These are phyloP conservation scores for Zelonia costaricensis DNA, from an alignment of 208 protist genomes.

Conservation along the genomic window DNA sequence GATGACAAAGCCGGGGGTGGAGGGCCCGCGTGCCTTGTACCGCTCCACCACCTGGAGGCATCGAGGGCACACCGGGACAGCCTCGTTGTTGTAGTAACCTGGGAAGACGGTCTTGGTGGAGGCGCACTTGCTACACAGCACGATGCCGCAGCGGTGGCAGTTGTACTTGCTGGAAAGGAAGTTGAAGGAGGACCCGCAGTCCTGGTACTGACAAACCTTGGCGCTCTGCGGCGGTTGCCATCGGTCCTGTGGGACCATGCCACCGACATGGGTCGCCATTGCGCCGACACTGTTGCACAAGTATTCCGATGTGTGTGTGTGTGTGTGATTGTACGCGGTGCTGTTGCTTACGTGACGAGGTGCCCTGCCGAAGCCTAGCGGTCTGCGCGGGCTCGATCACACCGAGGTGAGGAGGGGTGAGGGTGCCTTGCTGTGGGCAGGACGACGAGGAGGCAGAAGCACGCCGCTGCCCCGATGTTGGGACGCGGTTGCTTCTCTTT, in stretches of 20 bases:
- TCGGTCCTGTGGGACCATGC: constrained; percentile 44
- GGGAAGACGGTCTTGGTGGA: constrained; percentile 29
- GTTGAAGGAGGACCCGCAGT: constrained; percentile 56
- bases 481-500: too few relatives aligned
- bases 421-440: too few relatives aligned
- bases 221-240: constrained; percentile 44
- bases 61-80: constrained; percentile 51
- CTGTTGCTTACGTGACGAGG: too few relatives aligned
- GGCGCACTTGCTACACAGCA: constrained; percentile 55
- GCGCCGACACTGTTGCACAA: background rate
- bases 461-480: too few relatives aligned
- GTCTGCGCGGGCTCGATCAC: too few relatives aligned
- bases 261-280: constrained; percentile 35
- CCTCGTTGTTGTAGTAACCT: constrained; percentile 43
- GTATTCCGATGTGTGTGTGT: background rate
- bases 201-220: constrained; percentile 71
- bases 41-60: constrained; percentile 45
- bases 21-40: constrained; percentile 24
- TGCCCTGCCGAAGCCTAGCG: too few relatives aligned
- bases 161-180: constrained; percentile 57
- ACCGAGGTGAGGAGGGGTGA: too few relatives aligned
- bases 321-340: constrained; percentile 5
- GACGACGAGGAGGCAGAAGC: too few relatives aligned
- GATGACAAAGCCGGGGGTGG: constrained; percentile 13
- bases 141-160: constrained; percentile 75